A percentile compares a stretch with the other conserved stretches of the same genome.
Evolutionary conservation across 2,329 filamentous ascomycete species (phyloP).

Genomic region (Xylariales sp.): DNA sequence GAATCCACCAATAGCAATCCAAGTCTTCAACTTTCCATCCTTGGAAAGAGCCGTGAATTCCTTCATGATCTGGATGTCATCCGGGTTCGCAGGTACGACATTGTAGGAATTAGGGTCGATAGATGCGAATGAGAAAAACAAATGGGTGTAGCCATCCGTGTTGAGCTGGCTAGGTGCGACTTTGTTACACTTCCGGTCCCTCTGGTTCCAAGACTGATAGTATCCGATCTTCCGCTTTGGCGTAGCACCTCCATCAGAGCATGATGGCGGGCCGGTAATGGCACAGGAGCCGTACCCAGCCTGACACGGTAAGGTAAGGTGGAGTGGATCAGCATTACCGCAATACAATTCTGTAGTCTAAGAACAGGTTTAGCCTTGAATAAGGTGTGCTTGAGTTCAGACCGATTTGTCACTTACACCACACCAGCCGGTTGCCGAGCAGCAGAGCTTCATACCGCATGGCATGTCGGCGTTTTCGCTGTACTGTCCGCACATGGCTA

Average conservation of each 20-base stretch:
- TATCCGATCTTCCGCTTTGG: constrained; percentile 9
- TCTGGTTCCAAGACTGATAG: constrained; percentile 11
- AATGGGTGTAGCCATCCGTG: constrained; percentile 10
- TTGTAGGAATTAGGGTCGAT: constrained; percentile 27
- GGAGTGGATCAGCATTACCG: not conserved
- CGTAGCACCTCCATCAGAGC: constrained; percentile 12
- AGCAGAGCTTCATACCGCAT: constrained; percentile 8
- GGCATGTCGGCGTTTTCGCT: constrained; percentile 3
- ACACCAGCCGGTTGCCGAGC: constrained; percentile 7
- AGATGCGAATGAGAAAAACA: constrained; percentile 23
- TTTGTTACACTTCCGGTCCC: constrained; percentile 8
- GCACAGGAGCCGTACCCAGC: constrained; percentile 7
- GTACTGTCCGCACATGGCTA: constrained; percentile 9
- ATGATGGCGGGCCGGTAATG: not conserved
- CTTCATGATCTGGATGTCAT: constrained; percentile 18
- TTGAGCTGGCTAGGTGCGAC: constrained; percentile 8
- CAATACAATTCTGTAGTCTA: not conserved
- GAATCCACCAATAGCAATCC: constrained; percentile 38
- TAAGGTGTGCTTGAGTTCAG: too few species aligned
- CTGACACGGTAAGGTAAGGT: constrained; percentile 7
- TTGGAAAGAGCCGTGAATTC: constrained; percentile 28
- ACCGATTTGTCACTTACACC: not conserved
- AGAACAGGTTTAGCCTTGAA: constrained; percentile 13
- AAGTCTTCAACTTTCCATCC: constrained; percentile 26
- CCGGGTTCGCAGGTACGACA: constrained; percentile 10